Percentiles rank a stretch among this genome's conserved stretches.
phyloP scores from a whole-genome alignment of 441 rosid species.

The Raphanus hybrid region DNA sequence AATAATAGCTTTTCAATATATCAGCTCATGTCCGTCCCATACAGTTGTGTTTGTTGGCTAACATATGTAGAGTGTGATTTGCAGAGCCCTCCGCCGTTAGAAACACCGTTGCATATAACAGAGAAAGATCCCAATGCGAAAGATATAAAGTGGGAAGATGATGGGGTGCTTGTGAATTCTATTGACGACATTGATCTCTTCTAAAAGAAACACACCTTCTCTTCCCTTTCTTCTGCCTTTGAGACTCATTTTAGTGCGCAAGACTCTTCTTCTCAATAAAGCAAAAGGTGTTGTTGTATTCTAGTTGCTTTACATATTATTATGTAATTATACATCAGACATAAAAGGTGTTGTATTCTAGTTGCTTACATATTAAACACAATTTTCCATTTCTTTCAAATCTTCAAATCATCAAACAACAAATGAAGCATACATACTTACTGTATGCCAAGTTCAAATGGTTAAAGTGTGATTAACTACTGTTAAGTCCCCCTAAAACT shows the following conservation, averaged over 20 bases:
- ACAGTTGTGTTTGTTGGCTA: constrained; percentile 3
- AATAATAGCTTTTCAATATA: neutral
- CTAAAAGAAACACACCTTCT: constrained; percentile 50
- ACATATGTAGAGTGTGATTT: constrained; percentile 20
- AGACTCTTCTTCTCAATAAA: constrained; percentile 25
- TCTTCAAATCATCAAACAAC: neutral
- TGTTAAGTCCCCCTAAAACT: constrained; percentile 14
- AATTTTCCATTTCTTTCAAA: constrained; percentile 13
- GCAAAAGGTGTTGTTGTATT: constrained; percentile 24
- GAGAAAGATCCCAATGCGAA: constrained; percentile 64
- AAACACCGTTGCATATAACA: constrained; percentile 58
- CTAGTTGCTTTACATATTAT: constrained; percentile 10
- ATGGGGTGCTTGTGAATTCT: constrained; percentile 75
- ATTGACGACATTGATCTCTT: constrained; percentile 66
- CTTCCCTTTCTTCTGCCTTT: constrained; percentile 10
- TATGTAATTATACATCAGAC: constrained; percentile 4
- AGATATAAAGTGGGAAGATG: constrained; percentile 83
- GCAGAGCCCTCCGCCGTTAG: constrained; percentile 88
- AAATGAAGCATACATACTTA: constrained; percentile 7
- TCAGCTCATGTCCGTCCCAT: neutral
- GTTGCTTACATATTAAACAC: neutral
- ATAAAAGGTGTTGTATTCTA: neutral
- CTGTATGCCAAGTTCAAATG: constrained; percentile 22
- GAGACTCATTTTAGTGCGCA: constrained; percentile 2
- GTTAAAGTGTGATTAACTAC: neutral